Base-by-base conservation (phyloP, 2,329 filamentous ascomycete genomes). In the Xylariaceae sp. region DNA sequence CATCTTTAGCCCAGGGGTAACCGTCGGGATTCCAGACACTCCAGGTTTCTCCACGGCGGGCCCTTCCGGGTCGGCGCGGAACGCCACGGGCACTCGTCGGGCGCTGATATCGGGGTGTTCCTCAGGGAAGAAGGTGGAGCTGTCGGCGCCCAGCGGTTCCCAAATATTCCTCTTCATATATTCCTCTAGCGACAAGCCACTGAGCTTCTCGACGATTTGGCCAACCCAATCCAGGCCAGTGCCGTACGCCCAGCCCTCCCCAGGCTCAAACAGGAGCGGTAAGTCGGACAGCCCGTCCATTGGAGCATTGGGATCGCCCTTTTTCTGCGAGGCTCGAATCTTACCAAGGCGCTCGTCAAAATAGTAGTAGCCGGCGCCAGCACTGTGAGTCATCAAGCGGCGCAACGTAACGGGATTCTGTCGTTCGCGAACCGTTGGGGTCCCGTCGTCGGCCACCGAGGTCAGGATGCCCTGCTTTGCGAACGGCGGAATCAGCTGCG, bases 321-420 rank as follows among this genome's bases (percentile, higher is more conserved):
- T 43, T n/a, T 46, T 55, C 48, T 54, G 58, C 46, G 44, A n/a
- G 14, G 53, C 50, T 2, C 50, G 52, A n/a, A 56, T 44, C 42
- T 59, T 63, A 44, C 50, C 48, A 49, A 67, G 48, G n/a, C 46
- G 47, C 48, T 57, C 57, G 44, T 71, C 48, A n/a, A 75, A 51
- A 46, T 75, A 74, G 47, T 73, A 68, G 65, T 82, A 82, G 3
- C 63, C 65, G 0, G 72, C 61, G 1, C 81, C 81, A 0, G 76
- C 72, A 29, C 74, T 75, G 62, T 83, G 80, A 0, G 75, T 77
- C 2, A 83, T 70, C 2, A 83, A 71, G 45, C 77, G 74, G 20
- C 73, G 69, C 7, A 81, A 67, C 1, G 78, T 81, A 48, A 83
- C 75, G 14, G 72, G 69, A 0, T 65, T 62, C 10, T 44, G 50